phyloP scores from a whole-genome alignment of 2,329 filamentous ascomycete genomes.

The Mycocentrospora acerina region DNA sequence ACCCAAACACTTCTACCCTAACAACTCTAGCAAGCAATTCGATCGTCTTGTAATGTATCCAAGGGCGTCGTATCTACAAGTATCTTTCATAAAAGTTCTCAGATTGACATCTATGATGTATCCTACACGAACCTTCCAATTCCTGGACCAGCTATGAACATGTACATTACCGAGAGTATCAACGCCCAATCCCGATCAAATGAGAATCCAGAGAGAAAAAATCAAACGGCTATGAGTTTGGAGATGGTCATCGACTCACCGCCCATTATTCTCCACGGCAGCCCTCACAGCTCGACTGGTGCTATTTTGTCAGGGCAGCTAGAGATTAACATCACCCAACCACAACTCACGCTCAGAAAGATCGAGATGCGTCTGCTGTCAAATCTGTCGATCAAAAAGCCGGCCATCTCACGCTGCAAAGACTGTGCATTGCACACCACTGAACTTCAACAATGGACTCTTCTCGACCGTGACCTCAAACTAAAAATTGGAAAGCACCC shows the following conservation, averaged over 20 bases:
- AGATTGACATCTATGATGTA: too few relatives aligned
- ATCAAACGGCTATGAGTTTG: conserved; percentile 53
- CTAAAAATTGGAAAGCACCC: conserved; percentile 62
- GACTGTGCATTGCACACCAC: conserved; percentile 73
- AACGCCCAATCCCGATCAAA: too few relatives aligned
- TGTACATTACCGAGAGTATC: too few relatives aligned
- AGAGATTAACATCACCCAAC: conserved; percentile 69
- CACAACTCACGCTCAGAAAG: conserved; percentile 64
- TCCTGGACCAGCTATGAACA: too few relatives aligned
- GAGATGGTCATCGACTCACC: conserved; percentile 77
- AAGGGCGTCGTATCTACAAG: too few relatives aligned
- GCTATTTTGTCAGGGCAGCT: conserved; percentile 84
- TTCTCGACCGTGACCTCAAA: conserved; percentile 52
- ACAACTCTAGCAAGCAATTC: too few relatives aligned
- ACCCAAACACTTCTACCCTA: too few relatives aligned
- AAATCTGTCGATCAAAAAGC: conserved; percentile 75
- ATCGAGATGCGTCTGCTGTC: conserved; percentile 73
- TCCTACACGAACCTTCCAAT: too few relatives aligned
- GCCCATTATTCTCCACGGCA: conserved; percentile 82
- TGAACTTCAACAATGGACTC: conserved; percentile 76
- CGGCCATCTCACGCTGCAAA: conserved; percentile 74
- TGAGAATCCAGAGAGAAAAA: conserved; percentile 34
- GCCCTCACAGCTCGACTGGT: conserved; percentile 72
- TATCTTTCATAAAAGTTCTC: too few relatives aligned
- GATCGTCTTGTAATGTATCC: too few relatives aligned